A percentile compares a stretch with the other conserved stretches of the same genome.
Evolutionary conservation across 2,329 filamentous ascomycete species (phyloP).

Genomic region (Fusarium brevicatenulatum): DNA sequence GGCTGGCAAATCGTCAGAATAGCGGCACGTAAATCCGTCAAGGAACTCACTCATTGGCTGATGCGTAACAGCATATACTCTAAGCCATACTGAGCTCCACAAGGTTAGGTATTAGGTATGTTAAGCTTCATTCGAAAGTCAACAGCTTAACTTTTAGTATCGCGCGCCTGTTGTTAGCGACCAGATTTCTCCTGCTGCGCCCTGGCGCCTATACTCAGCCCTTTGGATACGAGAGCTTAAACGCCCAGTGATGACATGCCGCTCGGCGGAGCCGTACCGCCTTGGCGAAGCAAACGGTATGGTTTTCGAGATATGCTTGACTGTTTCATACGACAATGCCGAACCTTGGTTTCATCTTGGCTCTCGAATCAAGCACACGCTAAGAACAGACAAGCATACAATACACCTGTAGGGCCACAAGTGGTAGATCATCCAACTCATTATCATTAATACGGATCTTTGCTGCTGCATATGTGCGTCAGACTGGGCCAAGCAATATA

Average conservation of each 20-base stretch:
- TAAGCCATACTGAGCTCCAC: not conserved
- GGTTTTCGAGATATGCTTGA: not conserved
- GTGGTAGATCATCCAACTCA: slow-evolving; percentile 37
- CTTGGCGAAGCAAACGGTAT: slow-evolving; percentile 18
- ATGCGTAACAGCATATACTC: not conserved
- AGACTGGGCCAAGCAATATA: slow-evolving; percentile 27
- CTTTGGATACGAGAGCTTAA: slow-evolving; percentile 6
- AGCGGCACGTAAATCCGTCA: not conserved
- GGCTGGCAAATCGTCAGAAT: slow-evolving; percentile 2
- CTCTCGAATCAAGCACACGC: not conserved
- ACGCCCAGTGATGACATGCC: slow-evolving; percentile 9
- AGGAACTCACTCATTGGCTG: slow-evolving; percentile 3
- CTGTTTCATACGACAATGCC: not conserved
- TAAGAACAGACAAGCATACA: not conserved
- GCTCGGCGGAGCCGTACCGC: not conserved
- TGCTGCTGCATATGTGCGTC: slow-evolving; percentile 23
- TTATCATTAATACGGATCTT: slow-evolving; percentile 43
- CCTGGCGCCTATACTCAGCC: slow-evolving; percentile 3
- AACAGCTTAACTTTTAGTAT: not conserved
- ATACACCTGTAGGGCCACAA: not conserved
- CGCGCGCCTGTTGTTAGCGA: not conserved
- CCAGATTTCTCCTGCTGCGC: not conserved
- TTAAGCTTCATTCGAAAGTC: not conserved
- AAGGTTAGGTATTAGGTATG: not conserved
- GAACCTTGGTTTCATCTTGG: slow-evolving; percentile 9